Evolutionary conservation across 139 green algal species (phyloP), one percentile per base, ranked within the genome.

Genomic region (Chlamydomonas applanata): DNA sequence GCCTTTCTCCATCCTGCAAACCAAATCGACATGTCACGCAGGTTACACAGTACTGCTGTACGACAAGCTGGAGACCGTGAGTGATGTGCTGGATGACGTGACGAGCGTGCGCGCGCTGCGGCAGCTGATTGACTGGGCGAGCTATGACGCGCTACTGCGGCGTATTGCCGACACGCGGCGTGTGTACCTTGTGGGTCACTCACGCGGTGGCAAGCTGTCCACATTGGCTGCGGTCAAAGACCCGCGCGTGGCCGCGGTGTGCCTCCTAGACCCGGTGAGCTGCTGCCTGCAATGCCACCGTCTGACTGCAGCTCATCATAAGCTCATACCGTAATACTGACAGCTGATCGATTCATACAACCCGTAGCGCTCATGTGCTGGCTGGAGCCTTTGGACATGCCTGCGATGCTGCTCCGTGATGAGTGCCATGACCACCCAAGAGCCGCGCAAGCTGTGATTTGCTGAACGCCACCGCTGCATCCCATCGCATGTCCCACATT

Each of bases 221-320:
- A 74, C 59, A 20, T 57, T 89, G 62, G 52, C 77, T 1, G 83
- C 83, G 3, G 77, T 66, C 4, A 33, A 74, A 35, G 83, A 89
- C 30, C 32, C 77, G 1, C 61, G 83, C 3, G 80, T 89, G 3
- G 64, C 72, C 0, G 89, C 90, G 1, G 49, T 97, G 63, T 94
- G 84, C 68, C 82, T 97, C 24, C 69, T 97, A 0, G 94, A 98
- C 76, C 94, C 94, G 0, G 65, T 69, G 32, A 49, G 62, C 13
- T 9, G 16, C 11, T 7, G 40, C 40, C 40, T 49, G 40, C 7
- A n/a, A n/a, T n/a, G n/a, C n/a, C n/a, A n/a, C n/a, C n/a, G n/a
- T n/a, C n/a, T n/a, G n/a, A n/a, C n/a, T n/a, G n/a, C n/a, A n/a
- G n/a, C n/a, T n/a, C n/a, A n/a, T n/a, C n/a, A n/a, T n/a, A n/a